Evolutionary conservation across 345 rosid species (phyloP).

Genomic region (Pugionium cornutum): DNA sequence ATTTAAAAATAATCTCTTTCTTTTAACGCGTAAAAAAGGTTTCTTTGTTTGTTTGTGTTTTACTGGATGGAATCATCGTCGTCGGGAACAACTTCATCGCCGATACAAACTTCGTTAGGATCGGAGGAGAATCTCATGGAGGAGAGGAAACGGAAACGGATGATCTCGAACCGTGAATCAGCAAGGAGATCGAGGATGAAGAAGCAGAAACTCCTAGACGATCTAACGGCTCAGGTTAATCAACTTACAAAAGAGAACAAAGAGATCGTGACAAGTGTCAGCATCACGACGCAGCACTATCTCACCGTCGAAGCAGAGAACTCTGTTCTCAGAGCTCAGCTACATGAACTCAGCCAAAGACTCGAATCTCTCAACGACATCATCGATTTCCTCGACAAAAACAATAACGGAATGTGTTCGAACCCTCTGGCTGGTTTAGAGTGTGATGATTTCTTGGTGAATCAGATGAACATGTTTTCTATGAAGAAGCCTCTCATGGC

Average conservation of each 20-base stretch:
- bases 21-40: neutral
- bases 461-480: conserved; percentile 48
- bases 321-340: conserved; percentile 71
- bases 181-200: conserved; percentile 74
- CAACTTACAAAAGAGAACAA: conserved; percentile 55
- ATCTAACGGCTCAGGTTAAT: no score
- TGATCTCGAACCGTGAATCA: conserved; percentile 91
- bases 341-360: conserved; percentile 63
- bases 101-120: conserved; percentile 63
- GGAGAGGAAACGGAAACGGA: conserved; percentile 82
- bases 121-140: conserved; percentile 66
- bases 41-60: conserved; percentile 21
- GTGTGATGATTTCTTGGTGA: conserved; percentile 45
- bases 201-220: no score
- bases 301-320: conserved; percentile 69
- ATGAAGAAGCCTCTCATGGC: conserved; percentile 71
- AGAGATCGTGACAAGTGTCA: conserved; percentile 55
- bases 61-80: conserved; percentile 66
- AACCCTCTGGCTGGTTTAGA: conserved; percentile 34
- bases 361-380: conserved; percentile 76
- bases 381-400: conserved; percentile 42
- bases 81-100: conserved; percentile 54
- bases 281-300: conserved; percentile 59
- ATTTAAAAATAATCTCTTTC: conserved; percentile 4
- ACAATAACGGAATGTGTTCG: conserved; percentile 21